These are phyloP conservation scores for Oxalis stricta DNA, from an alignment of 441 rosid genomes.

Conservation along the genomic window DNA sequence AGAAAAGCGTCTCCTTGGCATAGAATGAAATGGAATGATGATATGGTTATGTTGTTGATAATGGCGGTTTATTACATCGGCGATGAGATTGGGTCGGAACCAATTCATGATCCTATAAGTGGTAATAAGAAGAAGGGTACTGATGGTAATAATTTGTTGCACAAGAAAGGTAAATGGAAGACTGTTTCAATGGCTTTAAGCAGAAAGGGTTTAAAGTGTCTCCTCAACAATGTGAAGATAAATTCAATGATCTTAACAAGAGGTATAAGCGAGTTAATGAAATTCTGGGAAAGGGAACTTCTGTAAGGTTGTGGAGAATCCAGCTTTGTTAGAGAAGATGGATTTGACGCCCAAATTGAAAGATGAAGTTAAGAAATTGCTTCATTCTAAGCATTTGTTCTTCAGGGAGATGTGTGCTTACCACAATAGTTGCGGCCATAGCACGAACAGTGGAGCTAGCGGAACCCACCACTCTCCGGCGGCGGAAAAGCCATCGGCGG, in stretches of 20 bases:
- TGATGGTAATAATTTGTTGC: slow-evolving; percentile 54
- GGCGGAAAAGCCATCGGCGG: too few species aligned
- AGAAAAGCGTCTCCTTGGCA: slow-evolving; percentile 74
- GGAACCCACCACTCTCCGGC: slow-evolving; percentile 30
- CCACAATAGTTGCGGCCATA: slow-evolving; percentile 73
- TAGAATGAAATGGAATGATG: slow-evolving; percentile 95
- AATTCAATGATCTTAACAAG: slow-evolving; percentile 90
- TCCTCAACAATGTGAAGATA: slow-evolving; percentile 96
- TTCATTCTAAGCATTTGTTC: slow-evolving; percentile 83
- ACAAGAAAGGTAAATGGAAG: slow-evolving; percentile 98
- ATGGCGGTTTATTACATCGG: slow-evolving; percentile 88
- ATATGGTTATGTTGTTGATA: slow-evolving; percentile 68
- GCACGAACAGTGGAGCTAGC: slow-evolving; percentile 13
- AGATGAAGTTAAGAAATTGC: slow-evolving; percentile 71
- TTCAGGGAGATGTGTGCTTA: slow-evolving; percentile 97
- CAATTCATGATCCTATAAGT: slow-evolving; percentile 26
- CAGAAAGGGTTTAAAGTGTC: slow-evolving; percentile 92
- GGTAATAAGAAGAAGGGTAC: slow-evolving; percentile 50
- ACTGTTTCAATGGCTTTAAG: slow-evolving; percentile 87
- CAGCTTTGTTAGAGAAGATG: slow-evolving; percentile 66
- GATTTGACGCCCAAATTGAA: slow-evolving; percentile 57
- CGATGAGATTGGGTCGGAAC: slow-evolving; percentile 65
- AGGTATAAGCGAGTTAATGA: slow-evolving; percentile 95
- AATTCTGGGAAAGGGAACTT: slow-evolving; percentile 73
- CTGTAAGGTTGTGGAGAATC: slow-evolving; percentile 87